Evolutionary conservation across 2,329 filamentous ascomycete species (phyloP).

Genomic region (Colletotrichum paranaense): DNA sequence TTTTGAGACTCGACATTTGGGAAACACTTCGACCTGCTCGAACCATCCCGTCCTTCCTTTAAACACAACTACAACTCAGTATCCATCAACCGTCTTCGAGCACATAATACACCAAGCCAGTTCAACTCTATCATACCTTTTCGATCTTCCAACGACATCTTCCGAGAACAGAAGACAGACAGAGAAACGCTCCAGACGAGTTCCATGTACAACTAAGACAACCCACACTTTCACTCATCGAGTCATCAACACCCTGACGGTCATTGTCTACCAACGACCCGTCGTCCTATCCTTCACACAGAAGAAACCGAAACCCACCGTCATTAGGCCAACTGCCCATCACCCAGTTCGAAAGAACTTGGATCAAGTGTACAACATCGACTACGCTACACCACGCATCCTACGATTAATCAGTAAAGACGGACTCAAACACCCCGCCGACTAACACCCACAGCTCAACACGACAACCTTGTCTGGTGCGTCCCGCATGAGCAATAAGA

Average conservation of each 20-base stretch:
- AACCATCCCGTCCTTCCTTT: constrained; percentile 58
- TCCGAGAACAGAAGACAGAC: constrained; percentile 17
- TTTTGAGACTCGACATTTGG: constrained; percentile 58
- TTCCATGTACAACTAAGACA: constrained; percentile 47
- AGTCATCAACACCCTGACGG: constrained; percentile 34
- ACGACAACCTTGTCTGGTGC: constrained; percentile 43
- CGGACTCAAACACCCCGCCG: constrained; percentile 16
- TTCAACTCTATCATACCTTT: constrained; percentile 42
- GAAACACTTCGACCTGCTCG: constrained; percentile 49
- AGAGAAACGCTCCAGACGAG: constrained; percentile 40
- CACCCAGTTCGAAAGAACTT: constrained; percentile 39
- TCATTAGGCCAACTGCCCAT: constrained; percentile 49
- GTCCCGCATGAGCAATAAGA: constrained; percentile 37
- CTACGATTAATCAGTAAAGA: constrained; percentile 18
- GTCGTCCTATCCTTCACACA: constrained; percentile 57
- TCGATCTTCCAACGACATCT: constrained; percentile 38
- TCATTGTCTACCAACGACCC: constrained; percentile 44
- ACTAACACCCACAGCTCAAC: constrained; percentile 28
- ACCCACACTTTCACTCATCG: constrained; percentile 33
- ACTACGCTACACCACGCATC: constrained; percentile 12
- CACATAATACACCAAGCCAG: constrained; percentile 43
- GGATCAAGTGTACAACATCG: constrained; percentile 40
- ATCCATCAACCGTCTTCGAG: constrained; percentile 35
- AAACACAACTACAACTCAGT: constrained; percentile 40
- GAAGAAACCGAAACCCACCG: constrained; percentile 26